phyloP scores from a whole-genome alignment of 306 rosid species.

The Corylus heterophylla region DNA sequence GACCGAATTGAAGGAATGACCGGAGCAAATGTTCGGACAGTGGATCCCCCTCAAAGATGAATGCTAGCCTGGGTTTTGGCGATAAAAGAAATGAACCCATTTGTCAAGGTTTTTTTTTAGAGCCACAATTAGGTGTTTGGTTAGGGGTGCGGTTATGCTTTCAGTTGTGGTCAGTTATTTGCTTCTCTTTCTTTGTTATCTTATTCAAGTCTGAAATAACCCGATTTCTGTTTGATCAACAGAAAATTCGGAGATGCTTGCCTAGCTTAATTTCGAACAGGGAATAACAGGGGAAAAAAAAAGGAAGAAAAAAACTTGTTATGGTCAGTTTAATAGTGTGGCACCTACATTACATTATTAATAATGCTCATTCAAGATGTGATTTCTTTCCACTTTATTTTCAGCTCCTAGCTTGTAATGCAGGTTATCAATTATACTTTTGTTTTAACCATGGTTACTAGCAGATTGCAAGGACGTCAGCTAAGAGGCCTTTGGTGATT shows the following conservation, averaged over 20 bases:
- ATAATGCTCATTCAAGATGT: conserved; percentile 51
- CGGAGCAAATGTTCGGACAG: conserved; percentile 88
- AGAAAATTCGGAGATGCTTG: conserved; percentile 52
- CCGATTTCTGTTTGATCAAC: conserved; percentile 57
- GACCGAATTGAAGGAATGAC: conserved; percentile 94
- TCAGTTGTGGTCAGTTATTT: conserved; percentile 43
- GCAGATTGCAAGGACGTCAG: not conserved
- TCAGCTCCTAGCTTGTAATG: conserved; percentile 17
- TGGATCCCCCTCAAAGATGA: conserved; percentile 94
- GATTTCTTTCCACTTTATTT: conserved; percentile 6
- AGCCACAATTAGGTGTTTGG: conserved; percentile 57
- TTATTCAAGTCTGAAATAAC: conserved; percentile 71
- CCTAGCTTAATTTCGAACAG: conserved; percentile 46
- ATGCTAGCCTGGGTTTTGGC: conserved; percentile 39
- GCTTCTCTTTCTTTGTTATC: conserved; percentile 43
- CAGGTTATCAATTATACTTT: conserved; percentile 12
- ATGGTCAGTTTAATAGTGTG: conserved; percentile 50
- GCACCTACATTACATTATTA: conserved; percentile 42
- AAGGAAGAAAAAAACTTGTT: conserved; percentile 38
- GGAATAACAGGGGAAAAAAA: conserved; percentile 45
- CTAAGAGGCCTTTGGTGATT: no score
- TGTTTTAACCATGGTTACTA: not conserved
- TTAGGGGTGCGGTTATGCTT: conserved; percentile 34
- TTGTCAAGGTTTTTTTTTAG: conserved; percentile 39
- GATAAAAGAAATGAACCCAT: conserved; percentile 44